phyloP scores from a whole-genome alignment of 1,284 basidiomycete species.

The Fomitopsis schrenkii region DNA sequence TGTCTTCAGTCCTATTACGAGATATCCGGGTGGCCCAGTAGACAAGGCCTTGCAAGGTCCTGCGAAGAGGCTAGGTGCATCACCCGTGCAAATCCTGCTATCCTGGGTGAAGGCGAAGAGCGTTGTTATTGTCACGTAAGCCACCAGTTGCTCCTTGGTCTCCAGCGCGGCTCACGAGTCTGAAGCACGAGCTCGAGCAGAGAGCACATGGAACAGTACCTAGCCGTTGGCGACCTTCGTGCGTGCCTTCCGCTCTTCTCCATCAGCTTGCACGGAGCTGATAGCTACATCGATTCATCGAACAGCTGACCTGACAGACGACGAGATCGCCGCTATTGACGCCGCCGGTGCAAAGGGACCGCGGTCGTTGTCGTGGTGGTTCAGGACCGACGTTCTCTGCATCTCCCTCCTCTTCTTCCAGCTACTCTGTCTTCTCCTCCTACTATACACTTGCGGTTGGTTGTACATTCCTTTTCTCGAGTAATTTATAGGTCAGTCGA shows the following conservation, averaged over 20 bases:
- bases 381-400: neutral
- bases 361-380: neutral
- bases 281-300: neutral
- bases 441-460: neutral
- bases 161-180: neutral
- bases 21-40: conserved; percentile 59
- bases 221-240: conserved; percentile 61
- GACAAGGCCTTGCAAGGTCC: conserved; percentile 58
- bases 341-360: conserved; percentile 43
- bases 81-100: conserved; percentile 65
- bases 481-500: neutral
- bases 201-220: conserved; percentile 61
- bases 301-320: conserved; percentile 34
- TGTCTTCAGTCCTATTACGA: conserved; percentile 52
- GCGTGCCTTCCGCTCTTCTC: conserved; percentile 10
- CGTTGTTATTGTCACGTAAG: conserved; percentile 62
- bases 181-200: conserved; percentile 63
- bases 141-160: conserved; percentile 5
- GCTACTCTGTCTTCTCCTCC: neutral
- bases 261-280: neutral
- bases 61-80: conserved; percentile 49
- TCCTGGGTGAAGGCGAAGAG: conserved; percentile 67
- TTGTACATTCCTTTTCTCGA: neutral
- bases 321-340: conserved; percentile 58
- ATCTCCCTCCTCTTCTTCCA: neutral